Evolutionary conservation across 2,329 filamentous ascomycete species (phyloP), one percentile per base, ranked within the genome.

Genomic region (Daldinia eschscholtzii): DNA sequence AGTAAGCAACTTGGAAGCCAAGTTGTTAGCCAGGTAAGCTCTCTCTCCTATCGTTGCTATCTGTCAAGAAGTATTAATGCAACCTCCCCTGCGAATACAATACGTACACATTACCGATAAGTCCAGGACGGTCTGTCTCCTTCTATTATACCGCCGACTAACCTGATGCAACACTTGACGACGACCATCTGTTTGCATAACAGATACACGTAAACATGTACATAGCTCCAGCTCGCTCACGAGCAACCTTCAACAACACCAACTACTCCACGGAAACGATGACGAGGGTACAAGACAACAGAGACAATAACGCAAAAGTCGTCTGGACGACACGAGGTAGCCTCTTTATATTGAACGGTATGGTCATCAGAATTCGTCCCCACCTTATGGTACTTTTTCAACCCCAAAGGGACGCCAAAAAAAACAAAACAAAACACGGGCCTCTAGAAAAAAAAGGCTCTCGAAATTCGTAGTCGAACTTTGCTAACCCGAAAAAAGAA

Each of bases 331-430:
- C 53, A 30, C 35, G 37, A 57, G 23, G 26, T 57, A 18, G 53
- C 53, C 53, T 57, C 37, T 42, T 60, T 60, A 41, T 65, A 65
- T 65, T 65, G 57, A 60, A 33, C 57, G 48, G 42, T 56, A 56
- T 48, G 37, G 46, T 37, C 30, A 56, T 35, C 44, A 64, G 20
- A 42, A 39, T 44, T 42, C 33, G 23, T 50, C 35, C 53, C 33
- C 23, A n/a, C 26, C 35, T 37, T 26, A 53, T 52, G 26, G 50
- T 58, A 52, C 44, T 61, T 55, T 55, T 53, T 61, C 15, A 61
- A 55, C 37, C 15, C 15, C 26, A n/a, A 33, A 26, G 26, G 26
- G 28, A 52, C 46, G 46, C 46, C 26, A 3, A 35, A 35, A 35
- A 35, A 35, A 35, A 35, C 5, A 35, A 35, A n/a, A 7, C 15